These are phyloP conservation scores for Candida sp. DNA, from an alignment of 1,139 yeast species.

Conservation along the genomic window DNA sequence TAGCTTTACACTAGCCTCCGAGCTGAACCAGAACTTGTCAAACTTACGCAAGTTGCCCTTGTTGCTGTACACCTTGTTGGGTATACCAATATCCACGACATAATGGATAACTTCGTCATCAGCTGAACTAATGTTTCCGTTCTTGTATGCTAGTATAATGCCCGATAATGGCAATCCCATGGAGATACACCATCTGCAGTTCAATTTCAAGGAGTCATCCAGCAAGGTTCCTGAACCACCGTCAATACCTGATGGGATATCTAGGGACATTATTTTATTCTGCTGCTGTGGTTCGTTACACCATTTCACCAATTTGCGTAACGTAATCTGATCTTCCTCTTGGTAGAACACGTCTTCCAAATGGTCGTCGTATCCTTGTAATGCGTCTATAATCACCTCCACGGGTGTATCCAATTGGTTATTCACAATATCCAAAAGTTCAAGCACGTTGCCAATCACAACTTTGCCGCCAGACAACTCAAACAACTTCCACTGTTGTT, in stretches of 20 bases:
- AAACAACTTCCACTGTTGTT: slow-evolving; percentile 56
- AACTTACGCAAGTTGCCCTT: slow-evolving; percentile 48
- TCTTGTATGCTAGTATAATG: slow-evolving; percentile 61
- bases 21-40: slow-evolving; percentile 47
- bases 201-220: slow-evolving; percentile 33
- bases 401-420: slow-evolving; percentile 70
- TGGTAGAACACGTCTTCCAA: slow-evolving; percentile 51
- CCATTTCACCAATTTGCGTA: slow-evolving; percentile 66
- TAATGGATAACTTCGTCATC: slow-evolving; percentile 51
- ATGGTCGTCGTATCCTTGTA: slow-evolving; percentile 83
- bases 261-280: slow-evolving; percentile 67
- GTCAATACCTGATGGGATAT: slow-evolving; percentile 85
- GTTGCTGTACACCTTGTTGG: slow-evolving; percentile 48
- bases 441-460: slow-evolving; percentile 35
- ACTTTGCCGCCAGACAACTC: slow-evolving; percentile 51
- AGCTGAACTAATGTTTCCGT: slow-evolving; percentile 34
- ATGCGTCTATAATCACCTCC: slow-evolving; percentile 78
- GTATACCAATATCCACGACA: slow-evolving; percentile 78
- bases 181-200: slow-evolving; percentile 62
- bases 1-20: slow-evolving; percentile 36
- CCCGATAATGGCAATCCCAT: slow-evolving; percentile 80
- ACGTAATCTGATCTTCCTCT: slow-evolving; percentile 44
- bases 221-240: slow-evolving; percentile 75
- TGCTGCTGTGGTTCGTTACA: slow-evolving; percentile 56
- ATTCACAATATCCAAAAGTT: slow-evolving; percentile 33